Base-by-base conservation (phyloP, 768 basidiomycete species). In the Tephrocybe sp. region DNA sequence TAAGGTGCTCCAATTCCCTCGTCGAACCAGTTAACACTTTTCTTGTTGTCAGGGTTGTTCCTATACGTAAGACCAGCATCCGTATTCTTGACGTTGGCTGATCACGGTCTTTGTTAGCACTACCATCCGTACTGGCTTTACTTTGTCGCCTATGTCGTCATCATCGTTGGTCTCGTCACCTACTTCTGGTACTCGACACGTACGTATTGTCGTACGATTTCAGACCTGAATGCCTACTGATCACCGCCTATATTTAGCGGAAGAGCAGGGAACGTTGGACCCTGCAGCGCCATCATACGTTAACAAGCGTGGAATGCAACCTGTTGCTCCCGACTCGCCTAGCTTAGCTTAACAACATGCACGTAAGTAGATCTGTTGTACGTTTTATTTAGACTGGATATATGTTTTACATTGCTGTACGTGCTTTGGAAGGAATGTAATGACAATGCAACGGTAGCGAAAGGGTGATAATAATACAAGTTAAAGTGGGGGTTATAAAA, bases 141-240 rank as follows among this genome's bases (percentile, higher is more conserved):
- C 74, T 94, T 94, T 69, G 71, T 85, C 52, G 78, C 92, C 0
- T 94, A 87, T 59, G 75, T 67, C 1, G 73, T 92, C 12, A 82
- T 92, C 52, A 64, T 93, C 36, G 27, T 71, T 11, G 92, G 92
- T 3, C 77, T 94, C 4, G 71, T 94, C 59, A 78, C 85, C 30
- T 94, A 93, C 69, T 93, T 93, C 73, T 94, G 92, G 90, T 72
- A 79, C 64, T 80, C 86, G 6, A 84, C 85, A 28, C 91, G 90
- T 92, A 70, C 60, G 90, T 51, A 16, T 15, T 77, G 41, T 27
- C 30, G 22, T 53, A n/a, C n/a, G n/a, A n/a, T n/a, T 44, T 28
- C 30, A 27, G 9, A 16, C 4, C 44, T 4, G 12, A 43, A 45
- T 53, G 11, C 35, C 25, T 40, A 26, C 49, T 56, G 12, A 51